Evolutionary conservation across 1,139 yeast species (phyloP), one percentile per base, ranked within the genome.

Genomic region (Pichia norvegensis): DNA sequence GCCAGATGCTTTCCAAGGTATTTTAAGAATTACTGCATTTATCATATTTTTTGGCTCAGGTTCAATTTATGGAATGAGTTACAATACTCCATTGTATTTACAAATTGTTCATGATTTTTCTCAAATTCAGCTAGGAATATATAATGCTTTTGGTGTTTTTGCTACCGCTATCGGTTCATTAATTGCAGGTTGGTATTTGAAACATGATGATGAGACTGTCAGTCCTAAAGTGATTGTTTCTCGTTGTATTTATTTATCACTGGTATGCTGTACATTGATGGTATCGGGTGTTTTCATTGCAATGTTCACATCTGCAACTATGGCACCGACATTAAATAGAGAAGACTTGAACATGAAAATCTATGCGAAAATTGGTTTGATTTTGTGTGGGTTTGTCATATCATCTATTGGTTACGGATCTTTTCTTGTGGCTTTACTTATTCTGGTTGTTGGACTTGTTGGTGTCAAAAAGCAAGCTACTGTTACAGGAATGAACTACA

Each of bases 21-120:
- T 55, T 11, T 42, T 62, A 13, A 47, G 62, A 42, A 45, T 58
- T 1, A 68, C 80, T 0, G 75, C 81, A 0, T 68, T 80, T 1
- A 67, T 74, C 49, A 68, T 78, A 9, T 72, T 79, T 72, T 74
- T 77, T 53, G 72, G 70, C 41, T 69, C 81, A 0, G 72, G 77
- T 52, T 54, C 58, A 25, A 56, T 57, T 36, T 55, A 55, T 38
- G 60, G 61, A 16, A 49, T 54, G 33, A 58, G 54, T 31, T 59
- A 57, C 46, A 52, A 65, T 1, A 52, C 73, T 31, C 68, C 84
- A 14, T 66, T 61, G 13, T 62, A 61, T 45, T 51, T 60, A 16
- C 66, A 62, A 43, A 86, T 55, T 78, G 90, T 65, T 75, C 81
- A 60, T 69, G 78, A 60, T 80, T 88, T 64, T 69, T 86, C 54